These are phyloP conservation scores for Leccinellum rugosiceps DNA, from an alignment of 768 basidiomycete genomes.

Conservation along the genomic window DNA sequence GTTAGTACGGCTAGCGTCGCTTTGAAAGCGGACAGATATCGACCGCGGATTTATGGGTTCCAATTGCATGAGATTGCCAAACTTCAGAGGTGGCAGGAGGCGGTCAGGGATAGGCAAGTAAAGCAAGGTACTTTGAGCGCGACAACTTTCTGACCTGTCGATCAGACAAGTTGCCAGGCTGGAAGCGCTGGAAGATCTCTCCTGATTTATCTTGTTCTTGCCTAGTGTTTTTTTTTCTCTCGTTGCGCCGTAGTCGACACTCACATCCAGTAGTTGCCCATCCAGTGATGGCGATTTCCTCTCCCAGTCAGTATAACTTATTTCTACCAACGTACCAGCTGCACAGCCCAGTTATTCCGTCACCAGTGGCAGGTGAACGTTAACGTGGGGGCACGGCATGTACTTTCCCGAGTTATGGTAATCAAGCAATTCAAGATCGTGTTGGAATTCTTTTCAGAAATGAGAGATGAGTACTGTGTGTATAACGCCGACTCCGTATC, in stretches of 20 bases:
- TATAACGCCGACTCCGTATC: neutral
- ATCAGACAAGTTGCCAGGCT: slow-evolving; percentile 47
- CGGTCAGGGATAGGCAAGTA: slow-evolving; percentile 73
- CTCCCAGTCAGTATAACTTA: neutral
- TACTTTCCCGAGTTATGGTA: neutral
- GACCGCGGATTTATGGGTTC: slow-evolving; percentile 96
- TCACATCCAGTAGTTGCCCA: neutral
- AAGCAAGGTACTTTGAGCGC: neutral
- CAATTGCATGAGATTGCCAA: slow-evolving; percentile 92
- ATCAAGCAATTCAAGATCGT: neutral
- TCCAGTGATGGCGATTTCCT: neutral
- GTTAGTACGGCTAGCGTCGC: slow-evolving; percentile 81
- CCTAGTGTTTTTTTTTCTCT: slow-evolving; percentile 2
- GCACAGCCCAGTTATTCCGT: neutral
- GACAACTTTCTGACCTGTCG: slow-evolving; percentile 4
- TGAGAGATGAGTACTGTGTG: neutral
- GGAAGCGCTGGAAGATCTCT: slow-evolving; percentile 43
- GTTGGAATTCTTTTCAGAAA: neutral
- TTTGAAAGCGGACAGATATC: slow-evolving; percentile 86
- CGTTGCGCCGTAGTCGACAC: slow-evolving; percentile 6
- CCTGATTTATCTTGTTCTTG: slow-evolving; percentile 11
- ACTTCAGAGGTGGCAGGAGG: slow-evolving; percentile 94
- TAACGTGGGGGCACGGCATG: neutral
- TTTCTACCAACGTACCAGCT: neutral
- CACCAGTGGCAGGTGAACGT: neutral